phyloP scores from a whole-genome alignment of 768 basidiomycete species.

The Nidula microcarpa region DNA sequence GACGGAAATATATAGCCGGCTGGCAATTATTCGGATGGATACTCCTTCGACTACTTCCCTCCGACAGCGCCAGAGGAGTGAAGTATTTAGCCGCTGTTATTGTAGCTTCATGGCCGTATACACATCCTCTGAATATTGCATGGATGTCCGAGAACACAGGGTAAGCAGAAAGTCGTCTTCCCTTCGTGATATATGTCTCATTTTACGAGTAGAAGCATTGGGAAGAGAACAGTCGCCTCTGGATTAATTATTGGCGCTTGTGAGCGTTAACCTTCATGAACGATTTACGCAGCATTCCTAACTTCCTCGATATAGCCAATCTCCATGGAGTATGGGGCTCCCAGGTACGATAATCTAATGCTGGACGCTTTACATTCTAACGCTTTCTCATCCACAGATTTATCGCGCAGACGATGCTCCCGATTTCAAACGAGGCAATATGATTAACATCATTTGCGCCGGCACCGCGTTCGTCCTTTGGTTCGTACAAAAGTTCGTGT shows the following conservation, averaged over 20 bases:
- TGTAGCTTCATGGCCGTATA: slow-evolving; percentile 33
- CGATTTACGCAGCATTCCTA: too few relatives aligned
- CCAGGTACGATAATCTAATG: slow-evolving; percentile 8
- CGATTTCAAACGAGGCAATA: slow-evolving; percentile 30
- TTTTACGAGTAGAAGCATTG: slow-evolving; percentile 18
- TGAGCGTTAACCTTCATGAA: slow-evolving; percentile 7
- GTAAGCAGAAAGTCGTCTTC: slow-evolving; percentile 6
- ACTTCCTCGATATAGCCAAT: slow-evolving; percentile 9
- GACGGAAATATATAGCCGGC: slow-evolving; percentile 16
- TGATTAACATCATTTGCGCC: slow-evolving; percentile 32
- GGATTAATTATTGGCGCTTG: slow-evolving; percentile 30
- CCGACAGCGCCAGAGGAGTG: slow-evolving; percentile 17
- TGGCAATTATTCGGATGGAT: slow-evolving; percentile 36
- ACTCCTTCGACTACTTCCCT: slow-evolving; percentile 25
- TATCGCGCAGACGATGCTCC: slow-evolving; percentile 34
- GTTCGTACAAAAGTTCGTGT: slow-evolving; percentile 28
- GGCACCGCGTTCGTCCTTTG: slow-evolving; percentile 24
- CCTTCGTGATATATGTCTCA: not conserved
- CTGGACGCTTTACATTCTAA: not conserved
- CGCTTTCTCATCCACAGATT: slow-evolving; percentile 13
- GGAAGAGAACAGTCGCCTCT: slow-evolving; percentile 29
- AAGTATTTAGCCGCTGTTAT: slow-evolving; percentile 32
- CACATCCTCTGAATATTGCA: slow-evolving; percentile 34
- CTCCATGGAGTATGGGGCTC: slow-evolving; percentile 28
- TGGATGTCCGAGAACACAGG: slow-evolving; percentile 39